Percentiles rank a stretch among this genome's conserved stretches.
Conservation (phyloP, 2,329 filamentous ascomycete species). For the Penicillium hordei region DNA sequence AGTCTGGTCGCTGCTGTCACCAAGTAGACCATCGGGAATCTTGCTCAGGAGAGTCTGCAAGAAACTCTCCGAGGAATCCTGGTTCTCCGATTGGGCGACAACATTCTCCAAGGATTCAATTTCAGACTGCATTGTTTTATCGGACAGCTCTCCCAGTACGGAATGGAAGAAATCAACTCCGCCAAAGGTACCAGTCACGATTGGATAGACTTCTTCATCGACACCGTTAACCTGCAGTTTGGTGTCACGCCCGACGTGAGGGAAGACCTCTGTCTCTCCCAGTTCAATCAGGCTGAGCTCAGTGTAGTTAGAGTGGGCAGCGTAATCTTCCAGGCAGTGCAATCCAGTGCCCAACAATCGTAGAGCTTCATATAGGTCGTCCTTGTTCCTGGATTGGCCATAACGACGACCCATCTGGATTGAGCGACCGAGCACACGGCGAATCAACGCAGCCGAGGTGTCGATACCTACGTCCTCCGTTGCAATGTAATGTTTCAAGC, state of each 20-base stretch:
- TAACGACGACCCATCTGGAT: constrained; percentile 81
- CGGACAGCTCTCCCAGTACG: constrained; percentile 74
- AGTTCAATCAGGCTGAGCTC: constrained; percentile 86
- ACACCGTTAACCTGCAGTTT: constrained; percentile 68
- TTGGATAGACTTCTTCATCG: constrained; percentile 68
- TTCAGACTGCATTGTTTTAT: constrained; percentile 89
- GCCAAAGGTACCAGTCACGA: constrained; percentile 89
- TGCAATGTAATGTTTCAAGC: constrained; percentile 91
- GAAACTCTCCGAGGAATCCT: constrained; percentile 67
- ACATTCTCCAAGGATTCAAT: constrained; percentile 85
- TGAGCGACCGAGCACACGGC: constrained; percentile 68
- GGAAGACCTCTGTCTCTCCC: constrained; percentile 77
- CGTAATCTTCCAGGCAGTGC: constrained; percentile 89
- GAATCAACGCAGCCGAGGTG: constrained; percentile 76
- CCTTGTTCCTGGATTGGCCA: constrained; percentile 62
- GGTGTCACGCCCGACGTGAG: constrained; percentile 79
- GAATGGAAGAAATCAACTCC: constrained; percentile 93
- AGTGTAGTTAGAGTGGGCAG: constrained; percentile 90
- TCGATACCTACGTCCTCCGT: constrained; percentile 76
- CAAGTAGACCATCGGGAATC: constrained; percentile 78
- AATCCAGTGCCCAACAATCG: constrained; percentile 82
- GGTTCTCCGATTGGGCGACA: constrained; percentile 62
- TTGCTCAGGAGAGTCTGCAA: constrained; percentile 77
- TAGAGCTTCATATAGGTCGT: constrained; percentile 83
- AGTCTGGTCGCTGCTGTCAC: constrained; percentile 63